Conservation (phyloP, 306 rosid species). For the Spatholobus suberectus region DNA sequence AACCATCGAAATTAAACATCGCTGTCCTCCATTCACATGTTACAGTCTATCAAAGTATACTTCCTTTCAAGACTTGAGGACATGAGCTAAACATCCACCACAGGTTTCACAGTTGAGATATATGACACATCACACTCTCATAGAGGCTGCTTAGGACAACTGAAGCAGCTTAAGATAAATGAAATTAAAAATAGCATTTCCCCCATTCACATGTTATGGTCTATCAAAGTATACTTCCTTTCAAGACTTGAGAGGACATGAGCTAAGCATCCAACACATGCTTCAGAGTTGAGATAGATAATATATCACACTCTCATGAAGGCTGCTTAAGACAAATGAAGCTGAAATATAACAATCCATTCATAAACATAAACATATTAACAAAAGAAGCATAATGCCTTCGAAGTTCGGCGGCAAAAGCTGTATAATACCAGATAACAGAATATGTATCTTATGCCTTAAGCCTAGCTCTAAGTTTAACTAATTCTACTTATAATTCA, state of each 20-base stretch:
- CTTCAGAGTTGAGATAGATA: neutral
- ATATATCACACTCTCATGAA: neutral
- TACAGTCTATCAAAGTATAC: too few species aligned
- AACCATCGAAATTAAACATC: neutral
- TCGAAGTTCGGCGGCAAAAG: slow-evolving; percentile 29
- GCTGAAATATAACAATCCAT: slow-evolving; percentile 19
- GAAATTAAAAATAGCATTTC: too few species aligned
- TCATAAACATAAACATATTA: slow-evolving; percentile 40
- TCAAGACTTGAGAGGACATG: too few species aligned
- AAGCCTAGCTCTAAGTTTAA: slow-evolving; percentile 30
- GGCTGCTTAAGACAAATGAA: slow-evolving; percentile 8
- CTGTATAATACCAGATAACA: slow-evolving; percentile 16
- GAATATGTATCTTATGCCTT: slow-evolving; percentile 33
- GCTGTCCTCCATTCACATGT: neutral
- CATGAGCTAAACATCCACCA: neutral
- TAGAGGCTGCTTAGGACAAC: too few species aligned
- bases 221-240: too few species aligned
- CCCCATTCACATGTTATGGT: too few species aligned
- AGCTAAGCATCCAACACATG: slow-evolving; percentile 4
- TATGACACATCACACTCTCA: too few species aligned
- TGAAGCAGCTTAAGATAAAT: too few species aligned
- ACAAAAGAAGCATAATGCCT: slow-evolving; percentile 40
- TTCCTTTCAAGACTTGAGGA: neutral
- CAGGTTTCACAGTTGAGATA: too few species aligned
- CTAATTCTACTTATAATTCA: slow-evolving; percentile 43